Evolutionary conservation across 768 basidiomycete species (phyloP), one percentile per base, ranked within the genome.

Genomic region (Hygrophorus pudorinus): DNA sequence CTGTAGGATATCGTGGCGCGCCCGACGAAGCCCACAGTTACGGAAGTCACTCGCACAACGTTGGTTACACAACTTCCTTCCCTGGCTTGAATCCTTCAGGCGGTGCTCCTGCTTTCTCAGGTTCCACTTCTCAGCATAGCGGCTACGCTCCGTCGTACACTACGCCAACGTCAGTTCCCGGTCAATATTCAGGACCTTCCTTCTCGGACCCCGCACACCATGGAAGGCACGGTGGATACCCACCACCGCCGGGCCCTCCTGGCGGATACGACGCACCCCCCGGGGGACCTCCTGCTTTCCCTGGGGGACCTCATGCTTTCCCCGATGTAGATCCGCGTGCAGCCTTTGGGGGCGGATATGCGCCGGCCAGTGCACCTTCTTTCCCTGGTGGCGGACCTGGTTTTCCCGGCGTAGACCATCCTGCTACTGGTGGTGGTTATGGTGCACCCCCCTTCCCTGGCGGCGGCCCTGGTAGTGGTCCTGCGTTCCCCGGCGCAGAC

Each of bases 321-420:
- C 71, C 71, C 21, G 62, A 59, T 33, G 58, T 60, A 4, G 59
- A 58, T 33, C 53, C 54, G 13, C 63, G 61, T 47, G 59, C 24
- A 7, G 24, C 24, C 24, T 24, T 24, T 24, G 24, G 24, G 24
- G 24, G 24, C 7, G 24, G 24, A 7, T 24, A 24, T 24, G 24
- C 4, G 4, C 24, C 24, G 3, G 24, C 24, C 7, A 7, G 24
- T 24, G 7, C 24, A 7, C 24, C 24, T 24, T 7, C 24, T 7
- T 24, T 24, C 24, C 24, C 24, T 24, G 24, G 7, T 24, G 4
- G 24, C 7, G 24, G 24, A 24, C 24, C 3, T 24, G 24, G 7
- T 3, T 24, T 3, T 24, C 24, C 24, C 7, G 24, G 24, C 24
- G 24, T 7, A 24, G 24, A 7, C 7, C 24, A 24, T 24, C 24